phyloP scores from a whole-genome alignment of 2,329 filamentous ascomycete species.

The Cephalotrichum gorgonifer region DNA sequence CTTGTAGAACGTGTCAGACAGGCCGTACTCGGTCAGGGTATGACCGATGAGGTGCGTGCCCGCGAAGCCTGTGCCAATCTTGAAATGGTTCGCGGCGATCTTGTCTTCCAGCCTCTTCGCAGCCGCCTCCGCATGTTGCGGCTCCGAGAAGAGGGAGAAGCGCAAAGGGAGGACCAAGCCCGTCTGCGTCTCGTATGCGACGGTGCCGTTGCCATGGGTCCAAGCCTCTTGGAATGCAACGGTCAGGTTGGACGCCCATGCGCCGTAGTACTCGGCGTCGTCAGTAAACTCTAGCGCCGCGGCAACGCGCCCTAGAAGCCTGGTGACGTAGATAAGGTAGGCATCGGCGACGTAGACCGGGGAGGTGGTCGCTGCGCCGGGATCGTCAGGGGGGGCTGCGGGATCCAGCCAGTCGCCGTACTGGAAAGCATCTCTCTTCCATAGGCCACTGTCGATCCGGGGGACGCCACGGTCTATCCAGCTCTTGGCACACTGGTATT shows the following conservation, averaged over 20 bases:
- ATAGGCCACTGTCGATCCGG: slow-evolving; percentile 23
- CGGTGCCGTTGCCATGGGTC: slow-evolving; percentile 15
- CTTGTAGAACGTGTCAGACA: slow-evolving; percentile 26
- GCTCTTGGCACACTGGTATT: slow-evolving; percentile 26
- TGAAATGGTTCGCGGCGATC: slow-evolving; percentile 19
- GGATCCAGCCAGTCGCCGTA: slow-evolving; percentile 39
- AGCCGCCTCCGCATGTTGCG: slow-evolving; percentile 8
- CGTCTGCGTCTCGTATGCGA: slow-evolving; percentile 28
- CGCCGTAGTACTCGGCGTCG: slow-evolving; percentile 13
- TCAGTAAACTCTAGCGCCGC: slow-evolving; percentile 4
- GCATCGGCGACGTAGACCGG: slow-evolving; percentile 32
- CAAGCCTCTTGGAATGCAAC: slow-evolving; percentile 19
- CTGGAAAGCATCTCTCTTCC: slow-evolving; percentile 25
- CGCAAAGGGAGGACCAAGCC: slow-evolving; percentile 24
- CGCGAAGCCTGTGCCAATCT: slow-evolving; percentile 31
- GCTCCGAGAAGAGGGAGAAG: slow-evolving; percentile 20
- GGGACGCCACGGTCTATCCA: slow-evolving; percentile 26
- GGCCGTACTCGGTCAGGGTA: slow-evolving; percentile 17
- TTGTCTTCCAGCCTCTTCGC: slow-evolving; percentile 19
- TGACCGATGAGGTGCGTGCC: slow-evolving; percentile 28
- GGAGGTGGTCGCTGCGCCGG: slow-evolving; percentile 27
- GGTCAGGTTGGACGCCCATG: slow-evolving; percentile 12
- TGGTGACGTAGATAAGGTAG: slow-evolving; percentile 32
- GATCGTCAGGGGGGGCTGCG: slow-evolving; percentile 26
- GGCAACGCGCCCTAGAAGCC: slow-evolving; percentile 22